Base-by-base conservation (phyloP, 1,284 basidiomycete genomes). In the Leccinum holopus region DNA sequence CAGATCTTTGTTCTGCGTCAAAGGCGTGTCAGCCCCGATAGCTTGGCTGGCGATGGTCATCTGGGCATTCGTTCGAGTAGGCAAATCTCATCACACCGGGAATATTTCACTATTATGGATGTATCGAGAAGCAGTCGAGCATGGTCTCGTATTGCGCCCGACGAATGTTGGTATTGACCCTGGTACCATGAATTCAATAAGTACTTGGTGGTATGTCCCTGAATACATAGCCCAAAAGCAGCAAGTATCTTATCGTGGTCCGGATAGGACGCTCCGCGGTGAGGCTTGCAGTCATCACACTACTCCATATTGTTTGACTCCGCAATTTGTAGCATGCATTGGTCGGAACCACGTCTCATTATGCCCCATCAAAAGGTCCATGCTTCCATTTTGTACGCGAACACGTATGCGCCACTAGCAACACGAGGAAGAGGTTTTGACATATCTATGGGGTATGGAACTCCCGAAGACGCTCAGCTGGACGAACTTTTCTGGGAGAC, bases 71-170 rank as follows among this genome's bases (percentile, higher is more conserved):
- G 32, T 32, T 32, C 32, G 32, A 32, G 32, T 32, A 0, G 63
- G 61, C 4, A 56, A 52, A 9, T 21, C 53, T 7, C 16, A 51
- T n/a, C 67, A 70, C 1, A 59, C 62, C 0, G 63, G 69, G 4
- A 67, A 69, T 12, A 57, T 65, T 1, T 63, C 69, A 5, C 16
- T 69, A 0, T 14, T 65, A 12, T 69, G 68, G 68, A 69, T 69
- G 69, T 57, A 57, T 30, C 53, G 60, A 47, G 69, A 69, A 55
- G 69, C 65, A 3, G 14, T 49, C 4, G 54, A 18, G 0, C 30
- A 16, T 16, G 67, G 68, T 25, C 60, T 69, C 3, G 10, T 56
- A 1, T 53, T 69, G 54, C 49, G 63, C 3, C 60, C 65, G 5
- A 62, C 52, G 16, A 57, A 69, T 12, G 49, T 60, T n/a, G 65